Conservation (phyloP, 345 rosid species). For the Salix dunnii region DNA sequence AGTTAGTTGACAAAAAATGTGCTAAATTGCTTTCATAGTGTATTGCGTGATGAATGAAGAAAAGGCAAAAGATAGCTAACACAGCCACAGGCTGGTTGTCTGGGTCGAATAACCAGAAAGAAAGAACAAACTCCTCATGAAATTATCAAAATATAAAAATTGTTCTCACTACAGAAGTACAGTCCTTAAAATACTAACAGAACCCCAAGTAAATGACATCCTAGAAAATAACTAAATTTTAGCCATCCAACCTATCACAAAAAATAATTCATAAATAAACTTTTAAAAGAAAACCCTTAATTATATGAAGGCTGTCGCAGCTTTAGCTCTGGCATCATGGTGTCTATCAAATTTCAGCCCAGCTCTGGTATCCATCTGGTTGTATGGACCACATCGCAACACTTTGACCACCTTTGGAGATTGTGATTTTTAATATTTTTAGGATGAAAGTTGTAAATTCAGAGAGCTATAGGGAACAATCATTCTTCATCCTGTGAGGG, state of each 20-base stretch:
- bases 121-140: too few relatives aligned
- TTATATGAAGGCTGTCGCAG: too few relatives aligned
- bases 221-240: too few relatives aligned
- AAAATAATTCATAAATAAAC: too few relatives aligned
- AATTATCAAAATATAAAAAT: too few relatives aligned
- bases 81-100: too few relatives aligned
- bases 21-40: neutral
- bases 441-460: neutral
- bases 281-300: too few relatives aligned
- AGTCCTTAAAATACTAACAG: too few relatives aligned
- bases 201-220: too few relatives aligned
- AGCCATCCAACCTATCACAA: too few relatives aligned
- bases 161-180: too few relatives aligned
- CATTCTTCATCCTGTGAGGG: neutral
- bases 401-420: neutral
- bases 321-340: neutral
- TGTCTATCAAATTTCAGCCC: neutral
- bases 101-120: too few relatives aligned
- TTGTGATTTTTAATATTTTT: neutral
- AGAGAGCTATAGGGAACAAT: neutral
- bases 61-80: neutral
- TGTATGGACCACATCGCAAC: neutral
- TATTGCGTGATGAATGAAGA: neutral
- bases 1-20: neutral
- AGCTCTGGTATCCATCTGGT: neutral